Evolutionary conservation across 2,329 filamentous ascomycete genomes (phyloP).

Genomic region (Aspergillus jensenii): DNA sequence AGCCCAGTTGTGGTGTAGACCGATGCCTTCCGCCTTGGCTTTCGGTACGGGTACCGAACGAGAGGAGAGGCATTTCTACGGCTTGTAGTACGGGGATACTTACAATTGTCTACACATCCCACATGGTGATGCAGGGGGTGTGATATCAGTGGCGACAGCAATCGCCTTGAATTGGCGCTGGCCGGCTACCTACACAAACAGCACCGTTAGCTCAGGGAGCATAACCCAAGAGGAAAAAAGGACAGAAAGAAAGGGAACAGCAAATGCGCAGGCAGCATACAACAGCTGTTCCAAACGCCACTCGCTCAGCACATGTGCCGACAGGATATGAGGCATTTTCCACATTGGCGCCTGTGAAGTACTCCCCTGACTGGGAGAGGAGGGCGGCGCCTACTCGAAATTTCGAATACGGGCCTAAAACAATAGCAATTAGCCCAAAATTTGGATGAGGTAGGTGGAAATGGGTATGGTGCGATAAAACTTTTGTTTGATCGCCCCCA

Average conservation of each 20-base stretch:
- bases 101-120: constrained; percentile 96
- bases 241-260: not conserved
- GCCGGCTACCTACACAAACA: constrained; percentile 39
- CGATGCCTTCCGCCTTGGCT: not conserved
- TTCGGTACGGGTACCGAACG: not conserved
- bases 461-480: not conserved
- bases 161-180: constrained; percentile 68
- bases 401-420: constrained; percentile 73
- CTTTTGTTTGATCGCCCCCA: not conserved
- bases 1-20: not conserved
- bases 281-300: constrained; percentile 81
- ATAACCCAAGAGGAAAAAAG: not conserved
- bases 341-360: constrained; percentile 77
- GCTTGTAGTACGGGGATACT: constrained; percentile 11
- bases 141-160: constrained; percentile 79
- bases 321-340: constrained; percentile 94
- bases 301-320: constrained; percentile 91
- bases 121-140: constrained; percentile 69
- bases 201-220: not conserved
- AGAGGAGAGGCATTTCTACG: not conserved
- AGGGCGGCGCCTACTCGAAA: constrained; percentile 88
- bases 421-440: not conserved
- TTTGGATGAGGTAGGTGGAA: not conserved
- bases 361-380: constrained; percentile 58
- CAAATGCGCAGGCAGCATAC: constrained; percentile 32